Conservation (phyloP, 495 filamentous ascomycete species). For the Neurospora tetrasperma region DNA sequence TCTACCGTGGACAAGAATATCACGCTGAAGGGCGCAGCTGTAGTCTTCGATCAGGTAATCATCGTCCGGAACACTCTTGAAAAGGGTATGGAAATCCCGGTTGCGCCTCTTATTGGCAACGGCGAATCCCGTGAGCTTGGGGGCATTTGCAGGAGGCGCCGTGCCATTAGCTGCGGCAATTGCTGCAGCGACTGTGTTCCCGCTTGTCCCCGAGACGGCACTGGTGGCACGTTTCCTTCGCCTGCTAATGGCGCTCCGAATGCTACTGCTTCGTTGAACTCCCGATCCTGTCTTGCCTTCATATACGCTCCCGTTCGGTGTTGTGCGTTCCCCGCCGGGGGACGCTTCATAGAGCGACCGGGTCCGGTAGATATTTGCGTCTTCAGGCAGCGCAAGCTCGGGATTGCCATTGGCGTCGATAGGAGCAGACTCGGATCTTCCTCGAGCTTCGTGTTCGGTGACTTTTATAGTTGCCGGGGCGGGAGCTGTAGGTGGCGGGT, state of each 20-base stretch:
- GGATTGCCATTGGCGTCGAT: conserved; percentile 17
- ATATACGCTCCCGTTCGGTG: conserved; percentile 54
- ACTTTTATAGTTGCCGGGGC: conserved; percentile 34
- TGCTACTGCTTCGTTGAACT: conserved; percentile 65
- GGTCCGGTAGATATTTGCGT: conserved; percentile 21
- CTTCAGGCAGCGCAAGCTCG: conserved; percentile 22
- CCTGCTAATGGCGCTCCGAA: conserved; percentile 62
- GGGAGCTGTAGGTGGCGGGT: conserved; percentile 31
- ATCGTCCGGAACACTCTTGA: conserved; percentile 94
- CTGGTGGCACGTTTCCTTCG: conserved; percentile 77
- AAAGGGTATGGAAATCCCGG: conserved; percentile 84
- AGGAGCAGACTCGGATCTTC: conserved; percentile 37
- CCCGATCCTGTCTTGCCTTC: conserved; percentile 50
- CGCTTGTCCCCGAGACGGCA: conserved; percentile 51
- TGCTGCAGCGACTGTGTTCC: conserved; percentile 53
- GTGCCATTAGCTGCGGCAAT: conserved; percentile 55
- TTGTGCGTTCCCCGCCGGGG: conserved; percentile 45
- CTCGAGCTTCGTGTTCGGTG: conserved; percentile 29
- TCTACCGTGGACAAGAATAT: conserved; percentile 89
- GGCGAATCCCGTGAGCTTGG: conserved; percentile 86
- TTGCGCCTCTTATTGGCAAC: conserved; percentile 95
- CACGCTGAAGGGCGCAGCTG: conserved; percentile 87
- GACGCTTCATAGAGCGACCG: conserved; percentile 38
- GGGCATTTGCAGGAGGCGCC: conserved; percentile 41
- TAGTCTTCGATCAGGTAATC: conserved; percentile 99